Evolutionary conservation across 2,329 filamentous ascomycete species (phyloP).

Genomic region (Fusarium pseudograminearum): DNA sequence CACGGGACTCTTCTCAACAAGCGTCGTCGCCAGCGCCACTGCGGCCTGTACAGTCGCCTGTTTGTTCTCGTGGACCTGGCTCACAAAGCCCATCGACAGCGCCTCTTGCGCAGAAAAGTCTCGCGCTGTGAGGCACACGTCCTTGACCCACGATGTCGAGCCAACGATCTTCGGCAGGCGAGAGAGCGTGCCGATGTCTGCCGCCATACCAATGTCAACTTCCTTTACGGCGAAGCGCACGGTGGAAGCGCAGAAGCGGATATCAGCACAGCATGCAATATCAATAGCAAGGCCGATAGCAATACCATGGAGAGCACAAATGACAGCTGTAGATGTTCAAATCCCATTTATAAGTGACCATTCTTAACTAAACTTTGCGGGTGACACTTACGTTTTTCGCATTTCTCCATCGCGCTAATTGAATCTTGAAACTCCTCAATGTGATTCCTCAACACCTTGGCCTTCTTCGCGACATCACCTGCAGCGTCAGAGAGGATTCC

Average conservation of each 20-base stretch:
- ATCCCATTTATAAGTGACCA: constrained; percentile 29
- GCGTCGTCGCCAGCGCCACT: constrained; percentile 70
- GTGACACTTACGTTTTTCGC: constrained; percentile 79
- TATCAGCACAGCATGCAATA: constrained; percentile 75
- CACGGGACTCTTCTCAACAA: constrained; percentile 87
- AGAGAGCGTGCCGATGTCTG: constrained; percentile 81
- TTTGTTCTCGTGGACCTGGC: constrained; percentile 73
- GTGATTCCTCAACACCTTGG: constrained; percentile 71
- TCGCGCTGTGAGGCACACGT: constrained; percentile 78
- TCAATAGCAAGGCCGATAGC: constrained; percentile 84
- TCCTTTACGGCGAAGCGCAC: constrained; percentile 80
- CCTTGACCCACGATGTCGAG: constrained; percentile 81
- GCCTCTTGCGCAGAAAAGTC: constrained; percentile 78
- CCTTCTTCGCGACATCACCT: constrained; percentile 73
- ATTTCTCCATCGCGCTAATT: constrained; percentile 81
- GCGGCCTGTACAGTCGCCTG: constrained; percentile 71
- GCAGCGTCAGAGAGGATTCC: constrained; percentile 55
- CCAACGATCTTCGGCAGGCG: constrained; percentile 80
- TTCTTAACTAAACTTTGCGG: neutral
- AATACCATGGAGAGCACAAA: constrained; percentile 83
- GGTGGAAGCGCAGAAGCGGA: constrained; percentile 72
- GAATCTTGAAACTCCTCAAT: constrained; percentile 85
- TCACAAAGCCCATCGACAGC: constrained; percentile 76
- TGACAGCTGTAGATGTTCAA: constrained; percentile 70
- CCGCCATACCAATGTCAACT: constrained; percentile 84